Evolutionary conservation across 257 asterid species (phyloP).

Genomic region (Rubia yunnanensis): DNA sequence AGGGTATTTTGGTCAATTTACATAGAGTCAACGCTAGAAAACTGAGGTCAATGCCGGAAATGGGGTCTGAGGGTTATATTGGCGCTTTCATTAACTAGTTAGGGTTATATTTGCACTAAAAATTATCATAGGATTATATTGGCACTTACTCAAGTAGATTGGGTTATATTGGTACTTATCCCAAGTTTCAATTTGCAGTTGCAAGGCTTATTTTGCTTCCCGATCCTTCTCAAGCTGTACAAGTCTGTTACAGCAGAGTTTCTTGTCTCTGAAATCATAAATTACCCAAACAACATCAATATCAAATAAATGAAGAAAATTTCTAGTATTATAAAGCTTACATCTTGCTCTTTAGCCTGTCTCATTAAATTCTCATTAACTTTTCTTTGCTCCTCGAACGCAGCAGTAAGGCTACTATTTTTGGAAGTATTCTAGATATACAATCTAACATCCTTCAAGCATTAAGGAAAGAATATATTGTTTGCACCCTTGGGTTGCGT

Average conservation of each 20-base stretch:
- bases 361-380: conserved; percentile 61
- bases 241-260: conserved; percentile 51
- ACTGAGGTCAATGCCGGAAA: too few species aligned
- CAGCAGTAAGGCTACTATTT: conserved; percentile 59
- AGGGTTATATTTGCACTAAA: too few species aligned
- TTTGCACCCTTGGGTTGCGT: neutral
- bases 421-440: conserved; percentile 58
- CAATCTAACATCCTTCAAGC: conserved; percentile 7
- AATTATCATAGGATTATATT: too few species aligned
- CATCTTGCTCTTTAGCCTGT: conserved; percentile 84
- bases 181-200: conserved; percentile 74
- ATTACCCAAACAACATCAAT: conserved; percentile 12
- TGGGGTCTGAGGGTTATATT: too few species aligned
- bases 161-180: too few species aligned
- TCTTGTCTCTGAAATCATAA: conserved; percentile 66
- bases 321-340: conserved; percentile 19
- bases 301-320: conserved; percentile 11
- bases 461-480: neutral
- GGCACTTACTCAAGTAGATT: too few species aligned
- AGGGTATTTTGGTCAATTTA: too few species aligned
- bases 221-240: conserved; percentile 60
- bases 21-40: too few species aligned
- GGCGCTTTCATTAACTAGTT: too few species aligned
- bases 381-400: conserved; percentile 61
- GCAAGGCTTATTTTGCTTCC: conserved; percentile 65